phyloP scores from a whole-genome alignment of 1,139 yeast species.

The Sugiyamaella castrensis region DNA sequence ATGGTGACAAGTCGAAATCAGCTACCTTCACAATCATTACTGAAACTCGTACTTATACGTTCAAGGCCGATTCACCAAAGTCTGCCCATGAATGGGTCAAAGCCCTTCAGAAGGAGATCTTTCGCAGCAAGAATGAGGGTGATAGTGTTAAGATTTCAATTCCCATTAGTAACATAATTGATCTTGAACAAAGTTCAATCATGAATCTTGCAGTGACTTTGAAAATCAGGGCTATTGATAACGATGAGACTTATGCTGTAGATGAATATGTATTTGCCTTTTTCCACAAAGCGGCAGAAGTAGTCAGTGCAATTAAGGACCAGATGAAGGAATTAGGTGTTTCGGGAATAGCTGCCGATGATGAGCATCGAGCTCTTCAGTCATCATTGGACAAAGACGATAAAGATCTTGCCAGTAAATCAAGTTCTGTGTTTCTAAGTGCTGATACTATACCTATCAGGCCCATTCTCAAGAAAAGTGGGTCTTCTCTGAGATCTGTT shows the following conservation, averaged over 20 bases:
- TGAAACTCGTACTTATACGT: conserved; percentile 56
- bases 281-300: conserved; percentile 38
- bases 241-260: conserved; percentile 49
- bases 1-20: conserved; percentile 28
- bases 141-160: conserved; percentile 75
- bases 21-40: conserved; percentile 42
- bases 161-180: conserved; percentile 67
- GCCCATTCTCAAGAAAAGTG: not conserved
- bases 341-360: conserved; percentile 17
- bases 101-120: conserved; percentile 68
- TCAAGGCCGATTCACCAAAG: conserved; percentile 68
- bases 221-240: conserved; percentile 49
- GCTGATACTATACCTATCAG: not conserved
- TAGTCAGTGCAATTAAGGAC: conserved; percentile 18
- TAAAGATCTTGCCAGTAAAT: conserved; percentile 8
- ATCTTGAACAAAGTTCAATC: conserved; percentile 52
- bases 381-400: conserved; percentile 1
- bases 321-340: conserved; percentile 22
- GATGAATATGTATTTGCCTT: conserved; percentile 72
- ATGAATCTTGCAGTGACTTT: conserved; percentile 51
- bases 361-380: not conserved
- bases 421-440: not conserved
- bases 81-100: conserved; percentile 82
- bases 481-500: not conserved
- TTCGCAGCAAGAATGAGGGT: conserved; percentile 65